Percentiles rank a stretch among this genome's conserved stretches.
Evolutionary conservation across 2,329 filamentous ascomycete species (phyloP).

Genomic region (Colletotrichum paranaense): DNA sequence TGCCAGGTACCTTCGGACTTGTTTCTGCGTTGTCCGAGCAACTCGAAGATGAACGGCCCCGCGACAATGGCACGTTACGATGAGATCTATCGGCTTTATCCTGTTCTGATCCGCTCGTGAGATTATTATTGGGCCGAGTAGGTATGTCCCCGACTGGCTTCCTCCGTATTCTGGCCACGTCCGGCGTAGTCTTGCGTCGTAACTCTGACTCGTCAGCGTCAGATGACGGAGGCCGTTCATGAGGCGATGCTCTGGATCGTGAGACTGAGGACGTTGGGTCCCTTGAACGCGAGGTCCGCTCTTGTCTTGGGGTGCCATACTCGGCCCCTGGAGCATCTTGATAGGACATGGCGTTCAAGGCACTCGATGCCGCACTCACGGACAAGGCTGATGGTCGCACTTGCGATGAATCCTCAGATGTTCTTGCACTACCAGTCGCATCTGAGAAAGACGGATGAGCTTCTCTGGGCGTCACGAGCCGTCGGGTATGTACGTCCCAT

Average conservation of each 20-base stretch:
- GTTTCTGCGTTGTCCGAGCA: constrained; percentile 2
- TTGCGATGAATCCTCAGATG: constrained; percentile 53
- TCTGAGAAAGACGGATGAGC: constrained; percentile 43
- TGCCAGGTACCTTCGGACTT: neutral
- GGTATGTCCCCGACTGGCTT: constrained; percentile 18
- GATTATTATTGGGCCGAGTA: neutral
- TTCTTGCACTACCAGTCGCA: constrained; percentile 44
- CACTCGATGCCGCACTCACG: constrained; percentile 67
- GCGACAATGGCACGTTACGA: neutral
- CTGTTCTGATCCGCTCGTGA: constrained; percentile 20
- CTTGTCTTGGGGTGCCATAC: constrained; percentile 18
- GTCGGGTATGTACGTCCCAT: constrained; percentile 67
- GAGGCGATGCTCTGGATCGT: neutral
- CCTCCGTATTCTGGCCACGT: constrained; percentile 14
- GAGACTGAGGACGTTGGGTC: neutral
- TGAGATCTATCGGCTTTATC: constrained; percentile 12
- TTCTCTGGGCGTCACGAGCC: constrained; percentile 57
- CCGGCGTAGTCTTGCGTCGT: constrained; percentile 22
- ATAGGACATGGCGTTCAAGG: constrained; percentile 50
- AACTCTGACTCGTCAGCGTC: constrained; percentile 15
- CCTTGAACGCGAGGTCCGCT: neutral
- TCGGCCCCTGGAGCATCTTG: constrained; percentile 34
- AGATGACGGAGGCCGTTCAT: neutral
- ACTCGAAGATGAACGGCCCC: constrained; percentile 17
- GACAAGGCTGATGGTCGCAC: constrained; percentile 59